Base-by-base conservation (phyloP, 768 basidiomycete species). In the Hypholoma sublateritium region DNA sequence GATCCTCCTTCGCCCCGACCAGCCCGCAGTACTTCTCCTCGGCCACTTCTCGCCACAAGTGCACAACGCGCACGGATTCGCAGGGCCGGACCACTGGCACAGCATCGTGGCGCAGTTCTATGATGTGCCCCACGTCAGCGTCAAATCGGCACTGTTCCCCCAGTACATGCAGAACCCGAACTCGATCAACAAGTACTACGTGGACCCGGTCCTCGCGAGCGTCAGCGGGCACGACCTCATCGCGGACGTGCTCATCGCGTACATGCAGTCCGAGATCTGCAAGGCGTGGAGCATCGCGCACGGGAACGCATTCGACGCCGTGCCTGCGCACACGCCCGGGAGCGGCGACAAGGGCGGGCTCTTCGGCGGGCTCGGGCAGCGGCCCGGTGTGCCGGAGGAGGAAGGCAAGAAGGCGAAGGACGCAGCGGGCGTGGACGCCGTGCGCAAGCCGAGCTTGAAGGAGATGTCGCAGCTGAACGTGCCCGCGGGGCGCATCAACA, bases 71-170 rank as follows among this genome's bases (percentile, higher is more conserved):
- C 77, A 92, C 64, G 95, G 95, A 1, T 97, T 91, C 66, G 86
- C 85, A 3, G 95, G 96, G 1, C 90, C 95, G 1, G 95, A 97
- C 67, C 85, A 93, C 64, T 86, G 86, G 79, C 96, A 99, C 70
- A 87, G 81, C 61, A 74, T 89, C 55, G 95, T 98, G 1, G 92
- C 97, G 1, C 94, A 95, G 68, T 98, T 94, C 76, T 99, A 99
- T 76, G 97, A 99, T 68, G 85, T 98, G 24, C 95, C 96, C 0
- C 93, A 98, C 69, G 77, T 99, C 65, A 91, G 88, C 71, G 82
- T 85, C 58, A 96, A 96, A 71, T 83, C 93, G 12, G 74, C 89
- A 28, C 70, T 96, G 2, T 96, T 93, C 72, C 83, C 89, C 4
- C 78, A 85, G 55, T 98, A 95, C 74, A 87, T 98, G 72, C 70